These are phyloP conservation scores for Sphagnum magellanicum DNA, from an alignment of 228 moss, liverwort and hornwort species.

Conservation along the genomic window DNA sequence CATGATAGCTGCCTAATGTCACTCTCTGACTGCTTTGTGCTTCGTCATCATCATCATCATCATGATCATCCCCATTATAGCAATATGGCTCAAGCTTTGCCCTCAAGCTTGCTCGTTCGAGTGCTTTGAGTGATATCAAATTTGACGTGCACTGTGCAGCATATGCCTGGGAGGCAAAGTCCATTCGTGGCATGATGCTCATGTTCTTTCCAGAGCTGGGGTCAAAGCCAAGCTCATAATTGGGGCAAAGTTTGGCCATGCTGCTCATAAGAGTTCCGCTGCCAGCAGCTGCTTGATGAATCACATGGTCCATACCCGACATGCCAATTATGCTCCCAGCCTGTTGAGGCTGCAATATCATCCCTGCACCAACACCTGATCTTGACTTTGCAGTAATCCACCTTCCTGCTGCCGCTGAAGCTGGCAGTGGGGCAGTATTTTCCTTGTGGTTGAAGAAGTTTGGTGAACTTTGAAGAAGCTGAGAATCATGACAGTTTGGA, in stretches of 20 bases:
- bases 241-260: background rate
- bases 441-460: slow-evolving; percentile 17
- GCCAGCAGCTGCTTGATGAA: no score
- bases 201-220: background rate
- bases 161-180: background rate
- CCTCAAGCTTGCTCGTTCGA: slow-evolving; percentile 20
- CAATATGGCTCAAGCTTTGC: slow-evolving; percentile 31
- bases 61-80: slow-evolving; percentile 14
- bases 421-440: slow-evolving; percentile 20
- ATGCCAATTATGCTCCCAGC: slow-evolving; percentile 6
- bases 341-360: background rate
- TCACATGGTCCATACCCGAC: slow-evolving; percentile 15
- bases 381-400: slow-evolving; percentile 15
- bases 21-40: slow-evolving; percentile 41
- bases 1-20: slow-evolving; percentile 14
- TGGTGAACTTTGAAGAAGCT: slow-evolving; percentile 19
- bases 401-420: background rate
- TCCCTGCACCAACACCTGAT: slow-evolving; percentile 1
- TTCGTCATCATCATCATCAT: slow-evolving; percentile 16
- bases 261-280: background rate
- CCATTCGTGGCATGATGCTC: background rate
- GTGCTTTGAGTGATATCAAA: background rate
- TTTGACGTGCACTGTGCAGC: slow-evolving; percentile 6
- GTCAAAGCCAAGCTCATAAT: background rate
- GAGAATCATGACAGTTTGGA: slow-evolving; percentile 28